Percentiles rank a stretch among this genome's conserved stretches.
phyloP scores from a whole-genome alignment of 1,284 basidiomycete species.

The Coniferiporia sulphurascens region DNA sequence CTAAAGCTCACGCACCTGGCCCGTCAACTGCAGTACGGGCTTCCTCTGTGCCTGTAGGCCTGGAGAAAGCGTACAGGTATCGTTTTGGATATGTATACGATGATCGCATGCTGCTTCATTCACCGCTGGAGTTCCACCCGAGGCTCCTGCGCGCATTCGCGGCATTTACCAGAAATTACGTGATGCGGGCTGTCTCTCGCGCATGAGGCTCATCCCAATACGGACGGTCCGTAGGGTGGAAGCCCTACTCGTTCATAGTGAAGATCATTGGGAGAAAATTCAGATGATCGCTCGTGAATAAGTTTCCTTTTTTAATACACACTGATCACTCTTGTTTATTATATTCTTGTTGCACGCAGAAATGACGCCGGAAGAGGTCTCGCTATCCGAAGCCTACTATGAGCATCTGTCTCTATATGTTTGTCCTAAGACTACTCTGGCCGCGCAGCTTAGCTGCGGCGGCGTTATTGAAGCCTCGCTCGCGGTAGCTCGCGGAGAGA shows the following conservation, averaged over 20 bases:
- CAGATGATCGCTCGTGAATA: constrained; percentile 69
- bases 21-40: not conserved
- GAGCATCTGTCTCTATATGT: constrained; percentile 91
- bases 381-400: constrained; percentile 74
- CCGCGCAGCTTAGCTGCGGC: constrained; percentile 88
- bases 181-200: constrained; percentile 52
- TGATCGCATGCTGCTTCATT: constrained; percentile 83
- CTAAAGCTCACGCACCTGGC: not conserved
- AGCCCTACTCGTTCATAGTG: constrained; percentile 83
- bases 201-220: constrained; percentile 79
- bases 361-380: constrained; percentile 68
- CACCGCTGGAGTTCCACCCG: constrained; percentile 60
- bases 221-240: constrained; percentile 74
- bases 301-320: constrained; percentile 1
- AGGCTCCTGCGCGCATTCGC: constrained; percentile 85
- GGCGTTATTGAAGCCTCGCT: constrained; percentile 91
- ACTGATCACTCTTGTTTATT: constrained; percentile 7
- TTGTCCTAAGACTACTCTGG: constrained; percentile 77
- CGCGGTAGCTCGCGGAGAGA: constrained; percentile 77
- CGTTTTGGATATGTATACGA: constrained; percentile 82
- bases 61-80: not conserved
- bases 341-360: constrained; percentile 38
- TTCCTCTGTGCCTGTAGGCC: constrained; percentile 7
- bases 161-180: constrained; percentile 69
- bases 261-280: constrained; percentile 90